Base-by-base conservation (phyloP, 2,329 filamentous ascomycete genomes). In the Aciculosporium take region DNA sequence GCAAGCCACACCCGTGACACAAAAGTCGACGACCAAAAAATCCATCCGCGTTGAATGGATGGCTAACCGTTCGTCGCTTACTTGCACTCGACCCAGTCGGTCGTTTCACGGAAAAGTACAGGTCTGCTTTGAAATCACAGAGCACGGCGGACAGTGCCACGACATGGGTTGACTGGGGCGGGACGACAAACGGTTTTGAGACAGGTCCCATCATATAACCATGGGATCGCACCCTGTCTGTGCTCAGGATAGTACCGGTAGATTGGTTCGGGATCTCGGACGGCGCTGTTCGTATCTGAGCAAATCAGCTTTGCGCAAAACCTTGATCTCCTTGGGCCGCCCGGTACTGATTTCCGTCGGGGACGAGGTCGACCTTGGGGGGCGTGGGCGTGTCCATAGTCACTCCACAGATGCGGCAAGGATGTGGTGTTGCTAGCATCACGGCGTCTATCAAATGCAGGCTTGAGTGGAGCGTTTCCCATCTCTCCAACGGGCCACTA, bases 211-310 rank as follows among this genome's bases (percentile, higher is more conserved):
- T 25, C 24, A 13, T 34, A 21, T 13, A 23, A 15, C 15, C 39
- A 30, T 34, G 20, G 27, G 31, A 31, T 31, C 27, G 34, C 17
- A 31, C 24, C 21, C 32, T 44, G 32, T 30, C 37, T 24, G 21
- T 38, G 39, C 18, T 41, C 23, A 30, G 18, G 24, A 32, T 35
- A 44, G 21, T 45, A 45, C 43, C 43, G 43, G 36, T 37, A 42
- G 43, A 42, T 31, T 45, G 43, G 43, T 42, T 42, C 43, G 43
- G 43, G 15, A 45, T 37, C 36, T 42, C 36, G 36, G 39, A 34
- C 34, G 42, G 37, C 20, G 27, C 25, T 20, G 25, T 45, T 42
- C 43, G 40, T 36, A 40, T 36, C 37, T 32, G 23, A 28, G 36
- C 43, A 24, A 45, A 45, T 45, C 43, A 42, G 40, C 30, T 31